phyloP scores from a whole-genome alignment of 306 rosid genomes.

The Bauhinia variegata region DNA sequence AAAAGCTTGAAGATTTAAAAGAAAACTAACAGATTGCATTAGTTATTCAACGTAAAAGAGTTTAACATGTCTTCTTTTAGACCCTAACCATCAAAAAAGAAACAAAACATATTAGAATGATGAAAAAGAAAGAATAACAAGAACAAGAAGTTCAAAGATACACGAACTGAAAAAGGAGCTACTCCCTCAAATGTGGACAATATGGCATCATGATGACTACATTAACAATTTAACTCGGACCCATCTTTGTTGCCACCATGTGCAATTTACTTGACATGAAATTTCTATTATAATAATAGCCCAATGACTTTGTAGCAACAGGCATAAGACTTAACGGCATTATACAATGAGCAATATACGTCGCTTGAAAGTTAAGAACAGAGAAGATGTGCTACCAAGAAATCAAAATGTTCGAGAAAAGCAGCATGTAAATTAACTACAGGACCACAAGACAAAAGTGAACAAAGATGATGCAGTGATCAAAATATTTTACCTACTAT shows the following conservation, averaged over 20 bases:
- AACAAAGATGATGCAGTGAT: constrained; percentile 22
- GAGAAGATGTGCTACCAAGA: constrained; percentile 10
- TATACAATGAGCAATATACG: too few species aligned
- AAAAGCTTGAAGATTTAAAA: too few species aligned
- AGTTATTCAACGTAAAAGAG: too few species aligned
- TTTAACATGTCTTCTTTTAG: too few species aligned
- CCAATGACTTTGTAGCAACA: constrained; percentile 10
- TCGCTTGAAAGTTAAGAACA: constrained; percentile 15
- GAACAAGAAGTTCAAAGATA: constrained; percentile 7
- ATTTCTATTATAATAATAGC: constrained; percentile 3
- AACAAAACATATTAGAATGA: neutral
- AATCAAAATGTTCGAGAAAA: constrained; percentile 18
- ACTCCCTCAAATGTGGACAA: constrained; percentile 10
- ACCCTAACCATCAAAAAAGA: neutral
- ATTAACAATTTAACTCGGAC: neutral
- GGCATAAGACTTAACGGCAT: constrained; percentile 2
- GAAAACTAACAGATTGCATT: too few species aligned
- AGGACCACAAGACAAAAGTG: constrained; percentile 17
- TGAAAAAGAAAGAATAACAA: neutral
- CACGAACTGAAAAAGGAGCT: constrained; percentile 9
- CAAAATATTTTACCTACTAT: constrained; percentile 56
- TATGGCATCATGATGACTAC: constrained; percentile 13
- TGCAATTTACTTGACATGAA: neutral
- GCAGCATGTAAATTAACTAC: constrained; percentile 6
- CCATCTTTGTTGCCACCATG: constrained; percentile 6